phyloP scores from a whole-genome alignment of 495 filamentous ascomycete genomes.

The Penicillium lagena region DNA sequence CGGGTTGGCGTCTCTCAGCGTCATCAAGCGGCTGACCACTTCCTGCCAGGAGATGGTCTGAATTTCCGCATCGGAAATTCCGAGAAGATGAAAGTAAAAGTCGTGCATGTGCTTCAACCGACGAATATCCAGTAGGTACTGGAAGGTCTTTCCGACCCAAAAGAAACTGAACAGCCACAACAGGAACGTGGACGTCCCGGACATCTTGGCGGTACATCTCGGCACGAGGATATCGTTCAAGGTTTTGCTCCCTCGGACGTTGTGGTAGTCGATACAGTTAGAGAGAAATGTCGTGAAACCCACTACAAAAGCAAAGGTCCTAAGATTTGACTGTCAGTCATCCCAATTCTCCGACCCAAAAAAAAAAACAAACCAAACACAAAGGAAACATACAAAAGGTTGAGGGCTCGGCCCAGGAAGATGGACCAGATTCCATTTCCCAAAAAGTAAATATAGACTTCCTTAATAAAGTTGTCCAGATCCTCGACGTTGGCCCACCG shows the following conservation, averaged over 20 bases:
- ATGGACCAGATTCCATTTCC: constrained; percentile 91
- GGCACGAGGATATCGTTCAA: constrained; percentile 72
- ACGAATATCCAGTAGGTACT: constrained; percentile 68
- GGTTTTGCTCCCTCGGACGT: constrained; percentile 65
- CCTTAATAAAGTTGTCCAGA: constrained; percentile 80
- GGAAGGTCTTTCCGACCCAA: constrained; percentile 73
- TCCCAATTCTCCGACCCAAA: no score
- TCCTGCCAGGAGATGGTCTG: constrained; percentile 97
- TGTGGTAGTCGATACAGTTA: constrained; percentile 78
- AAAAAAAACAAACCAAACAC: not conserved
- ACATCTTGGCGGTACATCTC: constrained; percentile 84
- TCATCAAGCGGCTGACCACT: constrained; percentile 83
- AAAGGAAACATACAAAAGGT: constrained; percentile 58
- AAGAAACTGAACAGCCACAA: constrained; percentile 87
- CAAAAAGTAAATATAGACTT: constrained; percentile 86
- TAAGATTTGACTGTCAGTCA: constrained; percentile 15
- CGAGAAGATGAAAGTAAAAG: constrained; percentile 82
- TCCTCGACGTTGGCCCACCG: constrained; percentile 92
- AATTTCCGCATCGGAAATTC: constrained; percentile 85
- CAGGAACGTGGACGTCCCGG: constrained; percentile 65
- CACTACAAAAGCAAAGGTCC: constrained; percentile 72
- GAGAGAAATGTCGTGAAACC: constrained; percentile 78
- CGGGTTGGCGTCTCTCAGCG: constrained; percentile 78
- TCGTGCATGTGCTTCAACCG: constrained; percentile 73
- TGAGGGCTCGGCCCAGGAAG: constrained; percentile 58